phyloP scores from a whole-genome alignment of 768 basidiomycete species.

The Strobilomyces echinocephalus region DNA sequence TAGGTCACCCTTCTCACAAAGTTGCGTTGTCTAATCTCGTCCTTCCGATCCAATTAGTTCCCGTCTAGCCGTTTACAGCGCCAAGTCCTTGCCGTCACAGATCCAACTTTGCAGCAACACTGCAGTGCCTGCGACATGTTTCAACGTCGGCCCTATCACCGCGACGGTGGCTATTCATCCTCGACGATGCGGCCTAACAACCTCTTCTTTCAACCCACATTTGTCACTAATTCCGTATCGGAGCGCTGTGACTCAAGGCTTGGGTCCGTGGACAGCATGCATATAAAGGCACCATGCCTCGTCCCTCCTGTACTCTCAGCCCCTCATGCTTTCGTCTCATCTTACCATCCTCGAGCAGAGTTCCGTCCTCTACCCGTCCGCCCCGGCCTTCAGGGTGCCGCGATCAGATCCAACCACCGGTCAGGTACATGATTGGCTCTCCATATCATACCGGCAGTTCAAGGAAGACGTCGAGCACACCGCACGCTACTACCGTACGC shows the following conservation, averaged over 20 bases:
- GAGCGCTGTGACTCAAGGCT: constrained; percentile 17
- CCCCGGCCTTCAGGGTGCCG: constrained; percentile 60
- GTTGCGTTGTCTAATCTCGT: constrained; percentile 20
- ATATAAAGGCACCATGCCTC: constrained; percentile 26
- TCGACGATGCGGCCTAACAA: constrained; percentile 22
- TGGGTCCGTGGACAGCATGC: constrained; percentile 23
- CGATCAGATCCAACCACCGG: constrained; percentile 39
- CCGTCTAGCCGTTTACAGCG: constrained; percentile 23
- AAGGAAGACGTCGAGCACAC: constrained; percentile 57
- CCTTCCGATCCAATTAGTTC: constrained; percentile 13
- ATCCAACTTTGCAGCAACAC: constrained; percentile 23
- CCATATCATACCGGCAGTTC: constrained; percentile 64
- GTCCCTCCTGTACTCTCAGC: constrained; percentile 5
- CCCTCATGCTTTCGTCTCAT: constrained; percentile 41
- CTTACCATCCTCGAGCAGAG: constrained; percentile 59
- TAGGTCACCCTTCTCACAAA: constrained; percentile 1
- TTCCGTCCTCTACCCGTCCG: constrained; percentile 44
- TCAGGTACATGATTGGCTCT: constrained; percentile 48
- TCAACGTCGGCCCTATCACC: constrained; percentile 32
- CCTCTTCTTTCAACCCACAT: constrained; percentile 25
- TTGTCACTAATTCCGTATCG: constrained; percentile 31
- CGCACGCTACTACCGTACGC: constrained; percentile 58
- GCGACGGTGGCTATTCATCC: constrained; percentile 31
- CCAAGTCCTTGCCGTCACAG: constrained; percentile 25
- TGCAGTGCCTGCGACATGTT: constrained; percentile 34